Conservation (phyloP, 2,329 filamentous ascomycete genomes). For the Venturia pyrina region DNA sequence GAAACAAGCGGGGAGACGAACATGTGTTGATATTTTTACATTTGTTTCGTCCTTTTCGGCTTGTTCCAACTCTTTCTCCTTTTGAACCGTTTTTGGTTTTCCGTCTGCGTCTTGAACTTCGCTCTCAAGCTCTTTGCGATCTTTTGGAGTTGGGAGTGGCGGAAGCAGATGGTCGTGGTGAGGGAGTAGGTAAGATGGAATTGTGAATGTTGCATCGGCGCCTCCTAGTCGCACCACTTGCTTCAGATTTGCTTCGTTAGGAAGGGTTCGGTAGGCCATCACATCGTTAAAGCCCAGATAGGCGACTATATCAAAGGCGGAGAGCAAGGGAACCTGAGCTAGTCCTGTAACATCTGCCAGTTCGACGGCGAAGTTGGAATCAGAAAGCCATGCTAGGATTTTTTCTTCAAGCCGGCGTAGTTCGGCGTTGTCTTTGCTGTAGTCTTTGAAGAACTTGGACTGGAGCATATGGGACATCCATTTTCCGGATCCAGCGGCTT, state of each 20-base stretch:
- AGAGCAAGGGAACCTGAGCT: conserved; percentile 39
- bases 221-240: conserved; percentile 43
- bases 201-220: conserved; percentile 37
- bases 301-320: conserved; percentile 37
- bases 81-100: conserved; percentile 33
- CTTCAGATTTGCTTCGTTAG: conserved; percentile 31
- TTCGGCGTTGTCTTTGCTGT: conserved; percentile 33
- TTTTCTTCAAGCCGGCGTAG: conserved; percentile 36
- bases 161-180: conserved; percentile 46
- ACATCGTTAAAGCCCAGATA: conserved; percentile 38
- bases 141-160: conserved; percentile 24
- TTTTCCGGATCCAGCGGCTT: conserved; percentile 38
- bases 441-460: conserved; percentile 40
- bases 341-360: conserved; percentile 35
- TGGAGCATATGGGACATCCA: conserved; percentile 40
- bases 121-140: conserved; percentile 25
- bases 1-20: conserved; percentile 39
- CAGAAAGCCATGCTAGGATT: conserved; percentile 40
- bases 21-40: conserved; percentile 39
- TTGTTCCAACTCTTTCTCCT: conserved; percentile 30
- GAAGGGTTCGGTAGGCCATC: conserved; percentile 39
- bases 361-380: conserved; percentile 44
- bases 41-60: conserved; percentile 37
- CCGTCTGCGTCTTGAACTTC: conserved; percentile 34
- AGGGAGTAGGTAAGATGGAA: conserved; percentile 42